Evolutionary conservation across 106 monocot genomes (phyloP).

Genomic region (Phalaenopsis equestris): DNA sequence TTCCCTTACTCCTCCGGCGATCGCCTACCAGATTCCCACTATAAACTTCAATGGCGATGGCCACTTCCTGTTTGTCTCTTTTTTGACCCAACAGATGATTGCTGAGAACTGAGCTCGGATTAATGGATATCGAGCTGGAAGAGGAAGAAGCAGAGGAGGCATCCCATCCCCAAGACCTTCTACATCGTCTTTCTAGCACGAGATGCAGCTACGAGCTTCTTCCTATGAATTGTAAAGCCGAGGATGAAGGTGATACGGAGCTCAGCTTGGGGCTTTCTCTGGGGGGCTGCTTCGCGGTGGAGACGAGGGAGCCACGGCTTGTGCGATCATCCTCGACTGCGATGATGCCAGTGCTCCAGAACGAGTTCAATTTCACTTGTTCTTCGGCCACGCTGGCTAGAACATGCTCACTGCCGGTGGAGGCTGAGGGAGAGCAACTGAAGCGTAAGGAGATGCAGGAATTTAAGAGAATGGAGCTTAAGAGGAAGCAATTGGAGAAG

Average conservation of each 20-base stretch:
- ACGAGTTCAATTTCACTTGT: not conserved
- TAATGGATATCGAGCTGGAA: slow-evolving; percentile 5
- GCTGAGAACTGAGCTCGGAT: not conserved
- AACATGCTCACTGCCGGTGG: slow-evolving; percentile 32
- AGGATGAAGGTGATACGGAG: slow-evolving; percentile 23
- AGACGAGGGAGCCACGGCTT: slow-evolving; percentile 19
- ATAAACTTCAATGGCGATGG: no score
- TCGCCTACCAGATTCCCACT: no score
- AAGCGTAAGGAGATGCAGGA: slow-evolving; percentile 44
- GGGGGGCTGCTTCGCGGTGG: slow-evolving; percentile 45
- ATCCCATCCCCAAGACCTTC: slow-evolving; percentile 26
- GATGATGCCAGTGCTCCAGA: slow-evolving; percentile 15
- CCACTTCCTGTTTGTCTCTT: no score
- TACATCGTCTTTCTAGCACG: slow-evolving; percentile 15
- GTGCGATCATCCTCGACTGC: slow-evolving; percentile 41
- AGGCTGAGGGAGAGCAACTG: slow-evolving; percentile 34
- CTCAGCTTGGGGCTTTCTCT: slow-evolving; percentile 57
- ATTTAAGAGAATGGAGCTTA: slow-evolving; percentile 34
- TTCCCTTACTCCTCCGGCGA: no score
- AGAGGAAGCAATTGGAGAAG: slow-evolving; percentile 39
- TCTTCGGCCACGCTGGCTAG: slow-evolving; percentile 7
- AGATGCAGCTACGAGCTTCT: not conserved
- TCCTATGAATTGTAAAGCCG: not conserved
- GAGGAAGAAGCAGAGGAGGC: slow-evolving; percentile 17
- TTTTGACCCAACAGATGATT: no score